These are phyloP conservation scores for Boletus tylopilopsis DNA, from an alignment of 768 basidiomycete species.

Conservation along the genomic window DNA sequence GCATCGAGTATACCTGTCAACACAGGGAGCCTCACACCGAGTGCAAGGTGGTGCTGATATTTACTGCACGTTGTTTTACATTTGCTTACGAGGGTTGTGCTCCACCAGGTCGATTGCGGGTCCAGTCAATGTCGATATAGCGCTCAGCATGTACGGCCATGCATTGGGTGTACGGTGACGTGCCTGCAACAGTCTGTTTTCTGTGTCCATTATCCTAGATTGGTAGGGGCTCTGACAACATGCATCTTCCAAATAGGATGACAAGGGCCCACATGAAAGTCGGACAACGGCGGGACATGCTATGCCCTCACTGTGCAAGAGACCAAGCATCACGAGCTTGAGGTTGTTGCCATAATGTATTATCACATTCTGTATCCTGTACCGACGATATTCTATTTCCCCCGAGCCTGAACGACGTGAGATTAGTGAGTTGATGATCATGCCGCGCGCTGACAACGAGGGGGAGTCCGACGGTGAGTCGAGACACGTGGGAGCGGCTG, in stretches of 20 bases:
- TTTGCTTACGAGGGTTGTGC: neutral
- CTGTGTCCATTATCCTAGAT: neutral
- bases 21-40: conserved; percentile 33
- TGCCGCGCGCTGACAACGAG: conserved; percentile 26
- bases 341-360: neutral
- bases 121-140: conserved; percentile 43
- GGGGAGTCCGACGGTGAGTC: conserved; percentile 1
- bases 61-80: no score
- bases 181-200: conserved; percentile 40
- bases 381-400: conserved; percentile 11
- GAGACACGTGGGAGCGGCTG: conserved; percentile 8
- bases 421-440: conserved; percentile 9
- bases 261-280: conserved; percentile 20
- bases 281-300: conserved; percentile 12
- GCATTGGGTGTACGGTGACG: conserved; percentile 35
- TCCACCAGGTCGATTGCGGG: conserved; percentile 40
- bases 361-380: conserved; percentile 7
- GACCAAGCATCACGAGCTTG: conserved; percentile 8
- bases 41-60: conserved; percentile 22
- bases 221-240: conserved; percentile 12
- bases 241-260: conserved; percentile 13
- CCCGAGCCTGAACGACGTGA: no score
- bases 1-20: conserved; percentile 36
- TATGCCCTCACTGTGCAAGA: conserved; percentile 22
- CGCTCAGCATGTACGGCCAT: conserved; percentile 30